Evolutionary conservation across 768 basidiomycete genomes (phyloP).

Genomic region (Suillus clintonianus): DNA sequence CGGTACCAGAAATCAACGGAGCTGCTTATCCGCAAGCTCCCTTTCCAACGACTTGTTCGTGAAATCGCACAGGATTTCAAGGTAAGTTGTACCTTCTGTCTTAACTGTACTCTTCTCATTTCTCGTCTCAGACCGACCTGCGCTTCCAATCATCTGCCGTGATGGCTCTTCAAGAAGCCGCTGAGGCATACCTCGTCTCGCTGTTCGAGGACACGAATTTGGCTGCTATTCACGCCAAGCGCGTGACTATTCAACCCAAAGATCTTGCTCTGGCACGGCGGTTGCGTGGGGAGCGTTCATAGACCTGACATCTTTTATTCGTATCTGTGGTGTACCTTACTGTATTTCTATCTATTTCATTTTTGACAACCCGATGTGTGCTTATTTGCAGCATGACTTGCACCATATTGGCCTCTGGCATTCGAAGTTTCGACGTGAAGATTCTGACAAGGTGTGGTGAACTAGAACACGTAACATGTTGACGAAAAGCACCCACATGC

Average conservation of each 20-base stretch:
- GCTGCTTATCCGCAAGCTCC: slow-evolving; percentile 83
- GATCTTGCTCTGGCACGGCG: slow-evolving; percentile 77
- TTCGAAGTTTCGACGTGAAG: neutral
- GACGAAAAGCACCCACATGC: neutral
- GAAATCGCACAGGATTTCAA: slow-evolving; percentile 94
- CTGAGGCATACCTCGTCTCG: slow-evolving; percentile 79
- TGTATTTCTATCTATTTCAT: slow-evolving; percentile 15
- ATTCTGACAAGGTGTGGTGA: neutral
- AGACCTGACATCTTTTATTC: slow-evolving; percentile 20
- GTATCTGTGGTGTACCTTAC: neutral
- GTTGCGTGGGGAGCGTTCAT: slow-evolving; percentile 76
- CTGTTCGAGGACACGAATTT: slow-evolving; percentile 81
- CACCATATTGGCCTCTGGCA: neutral
- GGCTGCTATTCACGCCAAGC: slow-evolving; percentile 81
- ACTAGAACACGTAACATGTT: neutral
- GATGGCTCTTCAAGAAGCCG: slow-evolving; percentile 84
- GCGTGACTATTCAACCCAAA: slow-evolving; percentile 79
- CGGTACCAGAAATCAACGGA: slow-evolving; percentile 90
- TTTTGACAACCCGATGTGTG: neutral
- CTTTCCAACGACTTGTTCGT: slow-evolving; percentile 87
- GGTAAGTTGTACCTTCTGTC: no score
- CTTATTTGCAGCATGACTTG: neutral
- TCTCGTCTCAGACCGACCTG: slow-evolving; percentile 80
- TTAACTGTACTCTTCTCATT: no score
- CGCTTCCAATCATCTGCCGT: slow-evolving; percentile 92